Base-by-base conservation (phyloP, 2,329 filamentous ascomycete species). In the Verticillium nubilum region DNA sequence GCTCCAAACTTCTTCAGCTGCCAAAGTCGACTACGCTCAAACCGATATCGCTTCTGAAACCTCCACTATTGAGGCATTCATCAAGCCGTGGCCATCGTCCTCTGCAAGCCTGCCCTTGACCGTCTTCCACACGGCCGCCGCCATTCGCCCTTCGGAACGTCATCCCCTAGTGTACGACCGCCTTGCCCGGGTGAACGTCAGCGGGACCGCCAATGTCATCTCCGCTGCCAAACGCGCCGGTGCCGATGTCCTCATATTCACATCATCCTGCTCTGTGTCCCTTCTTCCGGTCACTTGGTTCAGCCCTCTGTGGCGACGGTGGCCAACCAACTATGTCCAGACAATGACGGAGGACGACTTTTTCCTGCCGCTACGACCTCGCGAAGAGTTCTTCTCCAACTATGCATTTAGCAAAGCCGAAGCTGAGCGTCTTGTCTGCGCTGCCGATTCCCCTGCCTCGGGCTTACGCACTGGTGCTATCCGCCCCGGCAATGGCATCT, bases 121-220 rank as follows among this genome's bases (percentile, higher is more conserved):
- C 1, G 82, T 86, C 15, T 84, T 82, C 65, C 83, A 86, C 70
- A 84, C 79, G 0, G 83, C 82, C 2, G 83, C 82, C 1, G 73
- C 78, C 5, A 84, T 86, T 60, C 73, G 80, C 12, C 76, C 80
- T 0, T 75, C 73, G 17, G 82, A 85, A 59, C 77, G 82, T 6
- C 73, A 75, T 56, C 65, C 67, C 53, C 68, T 73, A 31, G 71
- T 80, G 31, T 81, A 84, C 62, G 67, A 72, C 26, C 75, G 77
- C 27, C 75, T 75, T 58, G 73, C 73, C 55, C 69, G 72, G 19
- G 80, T 84, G 58, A 86, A 86, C 61, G 73, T 83, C 26, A 67
- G 65, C 9, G 83, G 82, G 9, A 80, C 81, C 2, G 69, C 69
- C 19, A 78, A 83, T 63, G 74, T 83, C 0, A 66, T 85, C 5